Percentiles rank a stretch among this genome's conserved stretches.
phyloP scores from a whole-genome alignment of 2,329 filamentous ascomycete genomes.

The Neurospora sp. region DNA sequence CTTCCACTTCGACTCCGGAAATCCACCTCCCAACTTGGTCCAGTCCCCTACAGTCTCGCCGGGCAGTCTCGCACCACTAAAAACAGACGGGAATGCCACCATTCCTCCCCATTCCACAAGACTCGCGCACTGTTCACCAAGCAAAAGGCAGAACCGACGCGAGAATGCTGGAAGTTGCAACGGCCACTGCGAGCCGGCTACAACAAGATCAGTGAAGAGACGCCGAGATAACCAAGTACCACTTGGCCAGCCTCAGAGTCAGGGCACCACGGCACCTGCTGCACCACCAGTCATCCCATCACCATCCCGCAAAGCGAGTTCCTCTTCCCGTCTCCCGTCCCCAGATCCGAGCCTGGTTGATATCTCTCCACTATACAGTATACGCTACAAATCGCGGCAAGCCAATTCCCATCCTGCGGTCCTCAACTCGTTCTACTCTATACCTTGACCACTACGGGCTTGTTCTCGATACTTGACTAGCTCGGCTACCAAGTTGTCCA shows the following conservation, averaged over 20 bases:
- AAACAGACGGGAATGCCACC: neutral
- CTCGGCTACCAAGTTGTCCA: neutral
- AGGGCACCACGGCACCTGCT: neutral
- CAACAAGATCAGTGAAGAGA: neutral
- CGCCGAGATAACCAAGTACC: neutral
- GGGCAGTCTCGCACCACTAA: neutral
- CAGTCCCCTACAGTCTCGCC: neutral
- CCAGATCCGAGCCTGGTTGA: neutral
- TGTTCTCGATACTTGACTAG: neutral
- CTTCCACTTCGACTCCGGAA: neutral
- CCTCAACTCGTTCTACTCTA: neutral
- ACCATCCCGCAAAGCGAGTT: neutral
- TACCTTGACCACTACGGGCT: neutral
- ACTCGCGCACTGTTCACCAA: neutral
- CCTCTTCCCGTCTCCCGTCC: neutral
- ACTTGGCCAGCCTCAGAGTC: neutral
- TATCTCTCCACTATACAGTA: neutral
- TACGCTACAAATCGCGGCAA: neutral
- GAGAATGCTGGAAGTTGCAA: neutral
- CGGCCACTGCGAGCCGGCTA: neutral
- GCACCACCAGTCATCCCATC: neutral
- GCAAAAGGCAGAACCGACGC: neutral
- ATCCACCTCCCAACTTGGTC: neutral
- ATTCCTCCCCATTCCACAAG: neutral
- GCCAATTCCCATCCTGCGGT: neutral